Evolutionary conservation across 768 basidiomycete genomes (phyloP).

Genomic region (Amanita subjunquillea): DNA sequence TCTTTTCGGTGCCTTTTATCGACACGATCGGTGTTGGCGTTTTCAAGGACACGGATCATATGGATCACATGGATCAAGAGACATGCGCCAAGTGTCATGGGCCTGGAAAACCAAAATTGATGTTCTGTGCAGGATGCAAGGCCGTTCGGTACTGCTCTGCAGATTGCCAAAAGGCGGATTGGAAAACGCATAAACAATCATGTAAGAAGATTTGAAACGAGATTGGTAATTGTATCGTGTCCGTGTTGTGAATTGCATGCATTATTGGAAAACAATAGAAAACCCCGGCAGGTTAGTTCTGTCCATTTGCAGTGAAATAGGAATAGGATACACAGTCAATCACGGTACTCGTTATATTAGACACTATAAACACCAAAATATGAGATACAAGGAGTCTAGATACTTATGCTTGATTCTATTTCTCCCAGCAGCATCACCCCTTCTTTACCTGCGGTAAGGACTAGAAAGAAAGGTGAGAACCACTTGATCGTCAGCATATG

Average conservation of each 20-base stretch:
- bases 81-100: conserved; percentile 19
- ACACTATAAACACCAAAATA: background rate
- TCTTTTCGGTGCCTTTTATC: conserved; percentile 42
- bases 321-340: too few relatives aligned
- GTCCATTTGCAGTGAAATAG: too few relatives aligned
- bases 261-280: too few relatives aligned
- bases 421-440: conserved; percentile 88
- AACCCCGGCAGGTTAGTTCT: too few relatives aligned
- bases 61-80: conserved; percentile 2
- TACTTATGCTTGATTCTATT: conserved; percentile 55
- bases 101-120: conserved; percentile 16
- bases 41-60: background rate
- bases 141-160: conserved; percentile 22
- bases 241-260: too few relatives aligned
- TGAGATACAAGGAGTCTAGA: background rate
- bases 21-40: conserved; percentile 21
- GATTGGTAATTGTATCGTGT: too few relatives aligned
- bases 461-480: conserved; percentile 26
- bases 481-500: background rate
- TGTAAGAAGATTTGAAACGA: conserved; percentile 2
- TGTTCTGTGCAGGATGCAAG: conserved; percentile 18
- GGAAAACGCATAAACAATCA: conserved; percentile 14
- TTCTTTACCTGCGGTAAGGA: conserved; percentile 89
- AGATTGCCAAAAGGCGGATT: conserved; percentile 25
- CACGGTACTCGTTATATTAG: too few relatives aligned